A percentile compares a stretch with the other conserved stretches of the same genome.
phyloP scores from a whole-genome alignment of 345 rosid species.

The Eucalyptus marginata region DNA sequence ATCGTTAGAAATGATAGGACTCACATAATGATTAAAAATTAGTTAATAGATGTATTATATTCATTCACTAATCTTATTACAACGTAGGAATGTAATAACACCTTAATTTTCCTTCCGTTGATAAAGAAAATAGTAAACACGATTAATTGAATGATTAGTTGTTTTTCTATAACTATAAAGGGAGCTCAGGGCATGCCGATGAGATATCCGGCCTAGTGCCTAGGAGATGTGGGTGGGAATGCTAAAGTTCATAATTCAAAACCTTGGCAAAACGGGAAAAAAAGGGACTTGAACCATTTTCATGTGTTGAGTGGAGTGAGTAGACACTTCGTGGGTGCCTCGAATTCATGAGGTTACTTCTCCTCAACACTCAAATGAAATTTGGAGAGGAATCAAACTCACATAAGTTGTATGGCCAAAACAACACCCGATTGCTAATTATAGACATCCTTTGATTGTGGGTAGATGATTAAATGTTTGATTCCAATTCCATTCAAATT shows the following conservation, averaged over 20 bases:
- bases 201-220: not conserved
- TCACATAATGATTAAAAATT: not conserved
- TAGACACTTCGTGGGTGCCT: not conserved
- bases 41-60: not conserved
- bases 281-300: not conserved
- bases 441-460: no score
- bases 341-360: not conserved
- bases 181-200: not conserved
- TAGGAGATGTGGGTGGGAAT: not conserved
- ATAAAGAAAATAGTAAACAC: not conserved
- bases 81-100: fast-evolving
- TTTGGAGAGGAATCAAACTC: not conserved
- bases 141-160: not conserved
- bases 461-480: no score
- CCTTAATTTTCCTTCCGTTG: fast-evolving
- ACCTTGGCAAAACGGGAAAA: no score
- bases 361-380: not conserved
- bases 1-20: not conserved
- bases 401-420: not conserved
- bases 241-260: not conserved
- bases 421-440: no score
- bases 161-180: not conserved
- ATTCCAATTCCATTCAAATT: no score
- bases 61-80: not conserved
- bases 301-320: not conserved